Evolutionary conservation across 495 filamentous ascomycete species (phyloP), one percentile per base, ranked within the genome.

Genomic region (Letharia lupina): DNA sequence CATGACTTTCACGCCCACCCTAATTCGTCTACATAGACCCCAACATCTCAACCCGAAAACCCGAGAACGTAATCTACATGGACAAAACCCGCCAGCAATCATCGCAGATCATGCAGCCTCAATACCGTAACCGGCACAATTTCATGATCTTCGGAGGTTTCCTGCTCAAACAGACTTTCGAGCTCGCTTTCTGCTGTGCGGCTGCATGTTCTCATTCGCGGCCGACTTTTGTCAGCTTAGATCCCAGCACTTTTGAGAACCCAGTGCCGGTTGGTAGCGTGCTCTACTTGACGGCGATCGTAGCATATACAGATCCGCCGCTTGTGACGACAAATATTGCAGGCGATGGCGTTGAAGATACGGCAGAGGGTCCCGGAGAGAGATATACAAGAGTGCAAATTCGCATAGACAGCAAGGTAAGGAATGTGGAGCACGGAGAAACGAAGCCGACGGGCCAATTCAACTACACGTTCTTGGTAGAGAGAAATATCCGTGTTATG

Each of bases 71-170:
- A 9, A 73, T 86, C 63, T 83, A 80, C 73, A 93, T 93, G 89
- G 77, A 81, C 41, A 77, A 78, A 41, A 91, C 89, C 1, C 78
- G 78, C 33, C 79, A 93, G 39, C 82, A 84, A 64, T 87, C 87
- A 1, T 87, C 89, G 8, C 83, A 83, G 70, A 91, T 95, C 65
- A 95, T 95, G 91, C 90, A 93, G 70, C 91, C 91, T 5, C 90
- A 93, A 74, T 86, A 91, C 72, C 86, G 90, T 44, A 93, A 93
- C 75, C 80, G 89, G 4, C 89, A 93, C 77, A 88, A 90, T 70
- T 92, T 91, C 78, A 92, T 91, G 90, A 91, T 95, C 61, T 95
- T 93, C 71, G 91, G 91, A 33, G 91, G 91, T 28, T 93, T 90
- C 74, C 83, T 93, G 1, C 80, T 95, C 0, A 91, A 91, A 73